These are phyloP conservation scores for Diplodia intermedia DNA, from an alignment of 2,329 filamentous ascomycete genomes.

Conservation along the genomic window DNA sequence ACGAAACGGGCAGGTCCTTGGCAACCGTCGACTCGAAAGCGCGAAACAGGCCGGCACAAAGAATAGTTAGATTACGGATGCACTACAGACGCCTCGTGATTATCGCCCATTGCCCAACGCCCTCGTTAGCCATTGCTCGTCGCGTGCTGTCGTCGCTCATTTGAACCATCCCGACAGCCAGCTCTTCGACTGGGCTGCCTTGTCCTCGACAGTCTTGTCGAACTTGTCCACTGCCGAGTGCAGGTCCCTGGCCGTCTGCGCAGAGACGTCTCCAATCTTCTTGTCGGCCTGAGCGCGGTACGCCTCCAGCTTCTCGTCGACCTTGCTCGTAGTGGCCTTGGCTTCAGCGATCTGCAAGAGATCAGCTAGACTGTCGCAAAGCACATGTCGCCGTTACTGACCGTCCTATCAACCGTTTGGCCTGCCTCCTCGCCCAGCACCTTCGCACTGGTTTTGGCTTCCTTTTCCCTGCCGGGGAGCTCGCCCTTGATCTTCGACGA, in stretches of 20 bases:
- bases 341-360: conserved; percentile 47
- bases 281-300: conserved; percentile 65
- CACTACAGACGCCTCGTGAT: conserved; percentile 6
- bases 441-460: conserved; percentile 70
- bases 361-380: background rate
- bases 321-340: conserved; percentile 63
- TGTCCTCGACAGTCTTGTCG: conserved; percentile 81
- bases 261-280: conserved; percentile 66
- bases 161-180: conserved; percentile 83
- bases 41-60: conserved; percentile 4
- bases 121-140: conserved; percentile 21
- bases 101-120: conserved; percentile 1
- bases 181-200: conserved; percentile 81
- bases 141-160: conserved; percentile 15
- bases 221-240: conserved; percentile 72
- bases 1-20: conserved; percentile 22
- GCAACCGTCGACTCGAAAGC: conserved; percentile 17
- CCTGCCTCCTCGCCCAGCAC: conserved; percentile 51
- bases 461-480: conserved; percentile 66
- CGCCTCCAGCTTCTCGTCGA: conserved; percentile 65
- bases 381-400: conserved; percentile 49
- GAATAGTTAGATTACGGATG: conserved; percentile 4
- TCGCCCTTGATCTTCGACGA: conserved; percentile 71
- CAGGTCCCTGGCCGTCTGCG: conserved; percentile 65
- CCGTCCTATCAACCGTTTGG: conserved; percentile 65